phyloP scores from a whole-genome alignment of 257 asterid species.

The Handroanthus guayacan region DNA sequence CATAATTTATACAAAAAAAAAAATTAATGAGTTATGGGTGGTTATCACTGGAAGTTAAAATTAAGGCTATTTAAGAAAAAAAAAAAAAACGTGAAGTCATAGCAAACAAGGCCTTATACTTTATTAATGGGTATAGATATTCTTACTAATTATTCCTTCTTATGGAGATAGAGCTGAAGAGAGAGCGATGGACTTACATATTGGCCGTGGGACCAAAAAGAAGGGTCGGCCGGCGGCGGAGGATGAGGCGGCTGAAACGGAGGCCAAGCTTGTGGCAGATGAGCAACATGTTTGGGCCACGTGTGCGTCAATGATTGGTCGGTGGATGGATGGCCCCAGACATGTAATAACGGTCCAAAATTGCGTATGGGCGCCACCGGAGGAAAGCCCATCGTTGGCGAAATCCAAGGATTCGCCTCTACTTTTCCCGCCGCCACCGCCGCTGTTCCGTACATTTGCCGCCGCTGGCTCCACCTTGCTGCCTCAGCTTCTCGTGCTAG shows the following conservation, averaged over 20 bases:
- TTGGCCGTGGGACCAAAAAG: slow-evolving; percentile 64
- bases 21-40: too few relatives aligned
- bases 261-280: slow-evolving; percentile 52
- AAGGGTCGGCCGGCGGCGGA: slow-evolving; percentile 48
- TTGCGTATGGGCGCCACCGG: slow-evolving; percentile 56
- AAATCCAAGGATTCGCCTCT: slow-evolving; percentile 57
- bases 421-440: slow-evolving; percentile 44
- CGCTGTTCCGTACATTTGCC: slow-evolving; percentile 56
- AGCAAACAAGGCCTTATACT: too few relatives aligned
- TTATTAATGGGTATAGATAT: too few relatives aligned
- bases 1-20: too few relatives aligned
- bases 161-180: too few relatives aligned
- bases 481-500: slow-evolving; percentile 82
- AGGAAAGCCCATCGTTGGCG: slow-evolving; percentile 66
- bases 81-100: too few relatives aligned
- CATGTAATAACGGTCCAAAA: slow-evolving; percentile 71
- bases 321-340: slow-evolving; percentile 88
- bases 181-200: slow-evolving; percentile 47
- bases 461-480: slow-evolving; percentile 66
- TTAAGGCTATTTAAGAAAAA: too few relatives aligned
- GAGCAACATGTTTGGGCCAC: slow-evolving; percentile 73
- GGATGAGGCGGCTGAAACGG: slow-evolving; percentile 38
- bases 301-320: slow-evolving; percentile 68
- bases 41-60: too few relatives aligned
- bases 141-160: too few relatives aligned